Conservation (phyloP, 805 yeast genomes). For the Zygosaccharomyces bisporus region DNA sequence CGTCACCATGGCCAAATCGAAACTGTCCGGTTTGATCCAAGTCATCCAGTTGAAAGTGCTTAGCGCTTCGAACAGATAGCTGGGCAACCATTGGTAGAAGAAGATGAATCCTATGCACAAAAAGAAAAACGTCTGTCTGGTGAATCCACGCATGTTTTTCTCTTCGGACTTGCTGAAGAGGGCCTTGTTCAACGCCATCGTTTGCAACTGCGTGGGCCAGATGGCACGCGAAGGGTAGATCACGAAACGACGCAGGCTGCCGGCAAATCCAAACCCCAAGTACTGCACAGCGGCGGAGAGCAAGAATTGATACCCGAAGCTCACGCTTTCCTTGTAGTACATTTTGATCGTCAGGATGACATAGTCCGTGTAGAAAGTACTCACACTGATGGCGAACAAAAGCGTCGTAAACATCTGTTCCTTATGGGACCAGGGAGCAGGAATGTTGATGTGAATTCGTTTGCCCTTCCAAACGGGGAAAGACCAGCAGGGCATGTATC, state of each 20-base stretch:
- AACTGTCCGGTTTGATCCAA: conserved; percentile 53
- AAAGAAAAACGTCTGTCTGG: conserved; percentile 38
- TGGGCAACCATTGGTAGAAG: conserved; percentile 45
- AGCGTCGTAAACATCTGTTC: conserved; percentile 64
- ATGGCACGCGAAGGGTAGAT: conserved; percentile 50
- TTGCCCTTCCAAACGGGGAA: conserved; percentile 38
- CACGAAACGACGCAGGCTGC: conserved; percentile 54
- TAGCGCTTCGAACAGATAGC: conserved; percentile 41
- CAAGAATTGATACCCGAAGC: conserved; percentile 50
- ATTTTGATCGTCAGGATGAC: conserved; percentile 38
- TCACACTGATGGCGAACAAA: conserved; percentile 39
- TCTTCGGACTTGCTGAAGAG: conserved; percentile 36
- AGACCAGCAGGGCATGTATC: conserved; percentile 45
- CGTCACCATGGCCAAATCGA: conserved; percentile 46
- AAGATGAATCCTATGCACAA: conserved; percentile 36
- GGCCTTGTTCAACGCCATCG: conserved; percentile 47
- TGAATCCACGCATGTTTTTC: conserved; percentile 35
- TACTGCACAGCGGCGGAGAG: conserved; percentile 54
- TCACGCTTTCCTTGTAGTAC: conserved; percentile 32
- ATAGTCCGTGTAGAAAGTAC: conserved; percentile 36
- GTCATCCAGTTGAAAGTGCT: conserved; percentile 52
- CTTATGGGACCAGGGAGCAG: conserved; percentile 55
- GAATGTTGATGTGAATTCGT: conserved; percentile 49
- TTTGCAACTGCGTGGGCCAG: conserved; percentile 53
- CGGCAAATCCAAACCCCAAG: conserved; percentile 66